These are phyloP conservation scores for Verbascum thapsus DNA, from an alignment of 257 asterid genomes.

Conservation along the genomic window DNA sequence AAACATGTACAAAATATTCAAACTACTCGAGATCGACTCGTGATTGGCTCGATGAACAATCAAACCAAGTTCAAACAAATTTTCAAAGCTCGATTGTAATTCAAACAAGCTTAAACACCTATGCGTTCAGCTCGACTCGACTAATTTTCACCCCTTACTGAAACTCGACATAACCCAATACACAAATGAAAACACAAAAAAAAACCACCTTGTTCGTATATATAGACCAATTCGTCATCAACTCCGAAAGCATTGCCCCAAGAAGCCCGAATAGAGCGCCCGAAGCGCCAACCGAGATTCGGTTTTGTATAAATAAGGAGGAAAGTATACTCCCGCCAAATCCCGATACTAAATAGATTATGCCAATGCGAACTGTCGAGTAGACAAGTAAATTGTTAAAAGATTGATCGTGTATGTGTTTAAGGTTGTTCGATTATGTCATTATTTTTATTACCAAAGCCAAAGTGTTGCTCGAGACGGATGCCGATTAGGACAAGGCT, in stretches of 20 bases:
- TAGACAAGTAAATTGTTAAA: neutral
- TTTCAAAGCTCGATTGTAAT: too few relatives aligned
- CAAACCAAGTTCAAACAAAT: too few relatives aligned
- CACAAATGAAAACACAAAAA: neutral
- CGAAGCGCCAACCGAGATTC: conserved; percentile 88
- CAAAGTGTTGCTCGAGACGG: conserved; percentile 93
- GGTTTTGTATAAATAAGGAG: conserved; percentile 60
- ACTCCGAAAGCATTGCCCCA: conserved; percentile 93
- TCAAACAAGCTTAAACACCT: too few relatives aligned
- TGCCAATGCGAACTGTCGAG: conserved; percentile 65
- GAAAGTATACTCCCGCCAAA: conserved; percentile 83
- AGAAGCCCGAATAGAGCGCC: conserved; percentile 97
- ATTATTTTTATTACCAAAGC: conserved; percentile 65
- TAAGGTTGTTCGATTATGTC: too few relatives aligned
- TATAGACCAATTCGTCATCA: conserved; percentile 86
- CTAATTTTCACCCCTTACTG: too few relatives aligned
- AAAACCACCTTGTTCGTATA: conserved; percentile 75
- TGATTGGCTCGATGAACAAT: too few relatives aligned
- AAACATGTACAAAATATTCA: too few relatives aligned
- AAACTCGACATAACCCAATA: too few relatives aligned
- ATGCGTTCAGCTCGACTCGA: too few relatives aligned
- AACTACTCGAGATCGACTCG: too few relatives aligned
- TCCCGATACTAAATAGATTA: conserved; percentile 74
- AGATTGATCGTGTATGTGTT: too few relatives aligned
- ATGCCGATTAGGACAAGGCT: conserved; percentile 79